These are phyloP conservation scores for Karstenula rhodostoma DNA, from an alignment of 2,329 filamentous ascomycete genomes.

Conservation along the genomic window DNA sequence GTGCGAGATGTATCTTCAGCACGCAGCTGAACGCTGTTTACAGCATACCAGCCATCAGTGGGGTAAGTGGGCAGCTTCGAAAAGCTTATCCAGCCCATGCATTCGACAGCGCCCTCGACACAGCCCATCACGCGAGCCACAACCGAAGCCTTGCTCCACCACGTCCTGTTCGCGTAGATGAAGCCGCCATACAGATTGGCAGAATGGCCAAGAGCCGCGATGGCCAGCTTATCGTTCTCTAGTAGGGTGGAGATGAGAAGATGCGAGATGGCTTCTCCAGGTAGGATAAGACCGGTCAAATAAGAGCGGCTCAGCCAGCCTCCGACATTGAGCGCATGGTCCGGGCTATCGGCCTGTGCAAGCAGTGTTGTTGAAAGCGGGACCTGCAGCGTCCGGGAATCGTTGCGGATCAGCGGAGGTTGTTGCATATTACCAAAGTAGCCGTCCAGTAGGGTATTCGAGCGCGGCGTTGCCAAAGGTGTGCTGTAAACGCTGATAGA, in stretches of 20 bases:
- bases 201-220: slow-evolving; percentile 58
- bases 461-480: slow-evolving; percentile 48
- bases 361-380: slow-evolving; percentile 37
- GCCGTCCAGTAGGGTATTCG: slow-evolving; percentile 38
- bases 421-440: slow-evolving; percentile 46
- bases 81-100: slow-evolving; percentile 64
- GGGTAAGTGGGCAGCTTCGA: slow-evolving; percentile 51
- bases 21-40: slow-evolving; percentile 48
- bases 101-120: slow-evolving; percentile 55
- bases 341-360: slow-evolving; percentile 23
- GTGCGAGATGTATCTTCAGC: slow-evolving; percentile 52
- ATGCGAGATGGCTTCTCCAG: slow-evolving; percentile 62
- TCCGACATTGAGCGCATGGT: slow-evolving; percentile 45
- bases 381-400: slow-evolving; percentile 41
- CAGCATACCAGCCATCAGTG: slow-evolving; percentile 60
- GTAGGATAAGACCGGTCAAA: slow-evolving; percentile 63
- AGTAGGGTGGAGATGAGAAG: slow-evolving; percentile 64
- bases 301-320: slow-evolving; percentile 66
- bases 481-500: slow-evolving; percentile 49
- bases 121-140: slow-evolving; percentile 63
- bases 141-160: slow-evolving; percentile 66
- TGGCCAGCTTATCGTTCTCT: slow-evolving; percentile 62
- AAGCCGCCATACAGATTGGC: slow-evolving; percentile 65
- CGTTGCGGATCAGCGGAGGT: slow-evolving; percentile 34
- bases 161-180: slow-evolving; percentile 58